Evolutionary conservation across 2,329 filamentous ascomycete genomes (phyloP), one percentile per base, ranked within the genome.

Genomic region (Nigrospora oryzae): DNA sequence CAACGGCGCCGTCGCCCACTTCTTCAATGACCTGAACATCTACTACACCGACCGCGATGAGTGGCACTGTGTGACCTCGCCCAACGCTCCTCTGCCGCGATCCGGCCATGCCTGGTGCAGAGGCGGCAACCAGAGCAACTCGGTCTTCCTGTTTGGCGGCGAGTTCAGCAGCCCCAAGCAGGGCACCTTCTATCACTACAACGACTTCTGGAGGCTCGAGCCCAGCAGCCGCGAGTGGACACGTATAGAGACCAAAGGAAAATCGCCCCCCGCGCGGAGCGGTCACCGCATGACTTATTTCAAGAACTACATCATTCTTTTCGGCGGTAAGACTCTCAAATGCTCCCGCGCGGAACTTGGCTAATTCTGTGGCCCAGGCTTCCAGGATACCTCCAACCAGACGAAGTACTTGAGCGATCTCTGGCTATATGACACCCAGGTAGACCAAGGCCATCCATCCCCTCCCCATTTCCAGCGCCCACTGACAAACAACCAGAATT

Each of bases 181-280:
- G 66, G 93, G 93, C 4, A 97, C 91, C 0, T 98, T 98, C 59
- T 96, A 98, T 64, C 93, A 98, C 66, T 98, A 98, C 69, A 95
- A 95, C 58, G 93, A 97, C 67, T 97, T 98, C 63, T 98, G 93
- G 91, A 77, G 85, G 41, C 76, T 97, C 37, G 90, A 97, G 59
- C 86, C 91, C 1, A 77, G 75, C 10, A 83, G 79, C 8, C 77
- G 89, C 56, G 93, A 98, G 69, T 98, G 93, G 93, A 86, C 81
- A 46, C 85, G 90, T 49, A 73, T 98, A 32, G 93, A 98, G 63
- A 75, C 74, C 55, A 79, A 79, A 69, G 86, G 86, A 47, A 87
- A 86, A 63, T 76, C 77, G 33, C 91, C 91, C 35, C 84, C 88
- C 2, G 89, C 91, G 3, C 75, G 93, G 52, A 94, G 87, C 62